phyloP scores from a whole-genome alignment of 345 rosid species.

The Arabidopsis thaliana region TAIR10.1 NC_003070.9:20344501-20345000 shows the following conservation, averaged over 20 bases:
- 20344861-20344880: slow-evolving; percentile 47
- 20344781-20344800: slow-evolving; percentile 10
- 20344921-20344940: slow-evolving; percentile 54
- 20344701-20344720: slow-evolving; percentile 19
- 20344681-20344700: slow-evolving; percentile 27
- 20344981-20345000: slow-evolving; percentile 87
- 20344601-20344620: slow-evolving; percentile 38
- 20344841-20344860: slow-evolving; percentile 34
- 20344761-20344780: slow-evolving; percentile 29
- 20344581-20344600: slow-evolving; percentile 35
- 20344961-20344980: slow-evolving; percentile 90
- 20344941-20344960: slow-evolving; percentile 68
- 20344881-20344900: slow-evolving; percentile 37
- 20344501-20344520: slow-evolving; percentile 26
- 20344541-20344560: slow-evolving; percentile 33
- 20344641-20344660: slow-evolving; percentile 45
- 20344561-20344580: slow-evolving; percentile 21
- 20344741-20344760: slow-evolving; percentile 29
- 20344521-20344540: slow-evolving; percentile 19
- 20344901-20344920: slow-evolving; percentile 48
- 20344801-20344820: slow-evolving; percentile 27
- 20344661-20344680: slow-evolving; percentile 36
- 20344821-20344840: slow-evolving; percentile 9
- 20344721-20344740: slow-evolving; percentile 18
- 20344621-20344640: slow-evolving; percentile 41